A percentile compares a stretch with the other conserved stretches of the same genome.
Evolutionary conservation across 73 alveolate species (phyloP).

Genomic region (Tetrahymena thermophila): DNA sequence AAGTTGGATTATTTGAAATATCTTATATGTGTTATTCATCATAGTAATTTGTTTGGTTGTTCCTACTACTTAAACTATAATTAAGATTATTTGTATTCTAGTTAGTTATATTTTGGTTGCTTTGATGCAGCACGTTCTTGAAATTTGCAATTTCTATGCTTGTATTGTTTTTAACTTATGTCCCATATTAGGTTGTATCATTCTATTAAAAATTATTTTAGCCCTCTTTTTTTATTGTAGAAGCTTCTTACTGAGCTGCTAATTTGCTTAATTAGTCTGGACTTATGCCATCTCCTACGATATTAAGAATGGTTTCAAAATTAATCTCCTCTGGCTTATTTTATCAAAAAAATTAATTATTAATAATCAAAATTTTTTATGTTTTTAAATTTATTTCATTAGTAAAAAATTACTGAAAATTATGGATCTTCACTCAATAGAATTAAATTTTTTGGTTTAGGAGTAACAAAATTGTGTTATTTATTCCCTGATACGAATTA

Average conservation of each 20-base stretch:
- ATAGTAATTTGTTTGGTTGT: neutral
- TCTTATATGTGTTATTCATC: neutral
- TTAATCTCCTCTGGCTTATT: neutral
- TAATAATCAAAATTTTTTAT: too few relatives aligned
- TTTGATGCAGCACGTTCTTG: neutral
- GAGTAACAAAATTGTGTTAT: neutral
- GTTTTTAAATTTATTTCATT: too few relatives aligned
- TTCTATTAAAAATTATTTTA: neutral
- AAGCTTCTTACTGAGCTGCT: neutral
- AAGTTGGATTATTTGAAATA: neutral
- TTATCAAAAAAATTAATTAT: neutral
- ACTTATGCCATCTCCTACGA: neutral
- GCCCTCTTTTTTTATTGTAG: neutral
- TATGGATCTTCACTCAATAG: neutral
- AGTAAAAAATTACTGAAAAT: neutral
- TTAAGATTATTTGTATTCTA: neutral
- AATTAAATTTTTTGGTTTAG: neutral
- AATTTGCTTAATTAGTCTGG: neutral
- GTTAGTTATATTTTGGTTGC: neutral
- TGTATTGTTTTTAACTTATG: neutral
- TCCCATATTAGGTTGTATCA: neutral
- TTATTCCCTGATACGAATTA: neutral
- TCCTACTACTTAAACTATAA: neutral
- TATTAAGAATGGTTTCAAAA: neutral
- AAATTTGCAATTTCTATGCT: neutral